Percentiles rank a stretch among this genome's conserved stretches.
phyloP scores from a whole-genome alignment of 768 basidiomycete genomes.

The Pisolithus marmoratus region DNA sequence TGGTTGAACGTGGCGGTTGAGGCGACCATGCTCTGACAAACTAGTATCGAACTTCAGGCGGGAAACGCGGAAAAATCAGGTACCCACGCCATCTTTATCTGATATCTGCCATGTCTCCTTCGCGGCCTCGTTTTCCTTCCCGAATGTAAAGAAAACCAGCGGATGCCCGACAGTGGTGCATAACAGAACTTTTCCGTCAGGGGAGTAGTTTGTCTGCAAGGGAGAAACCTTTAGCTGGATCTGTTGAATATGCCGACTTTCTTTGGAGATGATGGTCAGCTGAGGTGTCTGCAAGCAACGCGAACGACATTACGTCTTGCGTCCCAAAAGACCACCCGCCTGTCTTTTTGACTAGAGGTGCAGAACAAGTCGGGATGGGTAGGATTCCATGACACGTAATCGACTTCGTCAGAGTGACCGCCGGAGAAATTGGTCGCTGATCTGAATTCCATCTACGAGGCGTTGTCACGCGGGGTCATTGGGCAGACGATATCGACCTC shows the following conservation, averaged over 20 bases:
- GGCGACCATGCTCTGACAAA: conserved; percentile 39
- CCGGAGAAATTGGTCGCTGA: conserved; percentile 61
- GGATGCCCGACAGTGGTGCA: conserved; percentile 58
- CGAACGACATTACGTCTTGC: conserved; percentile 55
- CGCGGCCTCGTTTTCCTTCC: conserved; percentile 45
- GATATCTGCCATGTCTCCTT: conserved; percentile 47
- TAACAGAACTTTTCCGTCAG: conserved; percentile 62
- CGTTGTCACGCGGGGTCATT: not conserved
- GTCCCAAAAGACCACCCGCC: conserved; percentile 78
- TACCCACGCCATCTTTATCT: conserved; percentile 25
- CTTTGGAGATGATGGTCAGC: conserved; percentile 31
- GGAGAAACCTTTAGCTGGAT: conserved; percentile 54
- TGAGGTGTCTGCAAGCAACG: not conserved
- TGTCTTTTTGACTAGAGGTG: conserved; percentile 72
- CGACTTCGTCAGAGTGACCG: conserved; percentile 74
- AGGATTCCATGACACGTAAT: conserved; percentile 80
- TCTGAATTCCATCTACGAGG: conserved; percentile 62
- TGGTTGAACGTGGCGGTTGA: conserved; percentile 76
- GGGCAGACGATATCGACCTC: conserved; percentile 22
- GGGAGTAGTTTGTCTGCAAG: conserved; percentile 62
- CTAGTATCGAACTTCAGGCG: not conserved
- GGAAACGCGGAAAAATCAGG: not conserved
- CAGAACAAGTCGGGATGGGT: conserved; percentile 81
- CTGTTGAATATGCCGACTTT: conserved; percentile 65
- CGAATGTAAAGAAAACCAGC: conserved; percentile 55